phyloP scores from a whole-genome alignment of 805 yeast species.

The Hanseniaspora jakobsenii region DNA sequence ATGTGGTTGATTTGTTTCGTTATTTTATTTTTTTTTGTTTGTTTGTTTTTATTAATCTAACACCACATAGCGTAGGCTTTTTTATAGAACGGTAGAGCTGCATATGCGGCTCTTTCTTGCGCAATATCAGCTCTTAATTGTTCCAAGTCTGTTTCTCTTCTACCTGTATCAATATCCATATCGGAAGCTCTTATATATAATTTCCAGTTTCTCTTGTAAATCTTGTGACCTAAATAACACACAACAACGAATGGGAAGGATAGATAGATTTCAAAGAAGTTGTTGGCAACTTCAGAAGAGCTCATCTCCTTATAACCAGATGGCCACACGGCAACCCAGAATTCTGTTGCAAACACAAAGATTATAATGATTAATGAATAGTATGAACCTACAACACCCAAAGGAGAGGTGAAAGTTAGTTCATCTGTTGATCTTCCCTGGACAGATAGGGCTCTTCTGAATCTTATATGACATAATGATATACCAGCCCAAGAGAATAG shows the following conservation, averaged over 20 bases:
- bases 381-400: conserved; percentile 56
- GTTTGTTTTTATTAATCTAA: conserved; percentile 25
- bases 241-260: conserved; percentile 51
- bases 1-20: no score
- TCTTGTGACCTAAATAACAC: conserved; percentile 47
- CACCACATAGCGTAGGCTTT: conserved; percentile 39
- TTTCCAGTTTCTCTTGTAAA: conserved; percentile 36
- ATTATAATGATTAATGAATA: conserved; percentile 48
- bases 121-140: conserved; percentile 40
- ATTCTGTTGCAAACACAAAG: conserved; percentile 58
- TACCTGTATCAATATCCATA: conserved; percentile 52
- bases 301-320: conserved; percentile 42
- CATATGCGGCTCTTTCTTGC: conserved; percentile 37
- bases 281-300: conserved; percentile 29
- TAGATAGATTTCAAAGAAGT: conserved; percentile 55
- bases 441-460: conserved; percentile 48
- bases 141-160: conserved; percentile 47
- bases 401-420: conserved; percentile 51
- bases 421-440: conserved; percentile 64
- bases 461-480: conserved; percentile 47
- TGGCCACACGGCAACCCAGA: conserved; percentile 75
- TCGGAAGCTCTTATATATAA: conserved; percentile 36
- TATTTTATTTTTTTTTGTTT: no score
- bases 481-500: conserved; percentile 55
- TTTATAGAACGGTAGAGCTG: conserved; percentile 37